A percentile compares a stretch with the other conserved stretches of the same genome.
phyloP scores from a whole-genome alignment of 2,329 filamentous ascomycete genomes.

The Monilinia fructicola region DNA sequence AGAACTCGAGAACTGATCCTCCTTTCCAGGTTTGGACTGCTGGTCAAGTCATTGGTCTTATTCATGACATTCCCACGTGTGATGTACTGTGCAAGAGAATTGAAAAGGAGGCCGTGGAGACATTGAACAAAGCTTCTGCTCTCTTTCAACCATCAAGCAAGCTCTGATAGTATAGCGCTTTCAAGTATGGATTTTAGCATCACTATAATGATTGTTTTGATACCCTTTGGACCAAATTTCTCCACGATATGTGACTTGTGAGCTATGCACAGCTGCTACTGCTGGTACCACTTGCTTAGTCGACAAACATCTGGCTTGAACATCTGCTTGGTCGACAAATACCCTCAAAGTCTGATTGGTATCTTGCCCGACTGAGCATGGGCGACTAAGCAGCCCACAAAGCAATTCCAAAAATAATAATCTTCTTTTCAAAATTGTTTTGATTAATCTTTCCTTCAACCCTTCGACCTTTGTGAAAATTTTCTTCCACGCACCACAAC shows the following conservation, averaged over 20 bases:
- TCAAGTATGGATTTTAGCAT: constrained; percentile 19
- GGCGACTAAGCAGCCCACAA: background rate
- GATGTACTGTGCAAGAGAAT: constrained; percentile 68
- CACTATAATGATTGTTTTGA: constrained; percentile 18
- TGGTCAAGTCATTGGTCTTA: constrained; percentile 88
- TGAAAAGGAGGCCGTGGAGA: constrained; percentile 71
- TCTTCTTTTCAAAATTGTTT: background rate
- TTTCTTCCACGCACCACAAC: background rate
- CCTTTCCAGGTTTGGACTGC: constrained; percentile 82
- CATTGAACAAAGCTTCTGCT: constrained; percentile 58
- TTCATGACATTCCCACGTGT: constrained; percentile 80
- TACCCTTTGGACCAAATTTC: background rate
- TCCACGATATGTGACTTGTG: background rate
- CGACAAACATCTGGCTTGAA: background rate
- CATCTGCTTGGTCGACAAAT: background rate
- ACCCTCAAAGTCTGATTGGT: background rate
- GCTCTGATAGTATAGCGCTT: constrained; percentile 34
- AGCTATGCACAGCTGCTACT: background rate
- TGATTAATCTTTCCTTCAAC: background rate
- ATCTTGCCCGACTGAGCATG: background rate
- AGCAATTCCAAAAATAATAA: background rate
- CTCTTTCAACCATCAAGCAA: constrained; percentile 59
- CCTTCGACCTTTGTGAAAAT: background rate
- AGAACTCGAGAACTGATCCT: constrained; percentile 17
- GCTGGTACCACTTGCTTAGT: background rate